Evolutionary conservation across 106 monocot genomes (phyloP).

Genomic region (Dactylorhiza incarnata): DNA sequence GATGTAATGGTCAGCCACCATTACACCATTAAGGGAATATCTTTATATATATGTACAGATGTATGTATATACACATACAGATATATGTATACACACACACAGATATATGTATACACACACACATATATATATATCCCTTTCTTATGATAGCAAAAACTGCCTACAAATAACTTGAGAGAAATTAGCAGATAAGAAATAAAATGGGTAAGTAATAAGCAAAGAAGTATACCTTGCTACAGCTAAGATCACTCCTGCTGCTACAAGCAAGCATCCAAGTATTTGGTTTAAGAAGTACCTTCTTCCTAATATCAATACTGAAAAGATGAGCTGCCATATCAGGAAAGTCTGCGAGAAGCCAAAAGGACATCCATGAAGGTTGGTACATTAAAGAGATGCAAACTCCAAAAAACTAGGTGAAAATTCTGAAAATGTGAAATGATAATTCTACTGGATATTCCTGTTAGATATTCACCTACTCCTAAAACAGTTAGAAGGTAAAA

Average conservation of each 20-base stretch:
- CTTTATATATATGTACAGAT: too few relatives aligned
- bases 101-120: too few relatives aligned
- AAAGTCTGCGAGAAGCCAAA: constrained; percentile 58
- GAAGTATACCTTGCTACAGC: constrained; percentile 71
- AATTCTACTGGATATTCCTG: neutral
- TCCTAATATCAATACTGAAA: constrained; percentile 72
- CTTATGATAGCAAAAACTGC: too few relatives aligned
- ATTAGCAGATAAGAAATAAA: too few relatives aligned
- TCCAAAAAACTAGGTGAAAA: neutral
- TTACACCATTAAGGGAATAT: too few relatives aligned
- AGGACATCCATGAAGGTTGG: neutral
- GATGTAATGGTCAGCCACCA: too few relatives aligned
- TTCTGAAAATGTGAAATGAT: neutral
- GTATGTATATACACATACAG: too few relatives aligned
- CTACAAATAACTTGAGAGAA: too few relatives aligned
- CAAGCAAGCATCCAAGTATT: constrained; percentile 80
- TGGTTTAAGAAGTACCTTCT: constrained; percentile 67
- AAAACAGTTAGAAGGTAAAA: neutral
- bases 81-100: too few relatives aligned
- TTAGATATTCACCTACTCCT: neutral
- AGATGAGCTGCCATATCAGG: constrained; percentile 95
- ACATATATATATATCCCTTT: too few relatives aligned
- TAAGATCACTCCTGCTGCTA: constrained; percentile 66
- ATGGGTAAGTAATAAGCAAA: neutral
- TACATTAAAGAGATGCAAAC: neutral